These are phyloP conservation scores for Thelonectria blattea DNA, from an alignment of 2,329 filamentous ascomycete genomes.

Conservation along the genomic window DNA sequence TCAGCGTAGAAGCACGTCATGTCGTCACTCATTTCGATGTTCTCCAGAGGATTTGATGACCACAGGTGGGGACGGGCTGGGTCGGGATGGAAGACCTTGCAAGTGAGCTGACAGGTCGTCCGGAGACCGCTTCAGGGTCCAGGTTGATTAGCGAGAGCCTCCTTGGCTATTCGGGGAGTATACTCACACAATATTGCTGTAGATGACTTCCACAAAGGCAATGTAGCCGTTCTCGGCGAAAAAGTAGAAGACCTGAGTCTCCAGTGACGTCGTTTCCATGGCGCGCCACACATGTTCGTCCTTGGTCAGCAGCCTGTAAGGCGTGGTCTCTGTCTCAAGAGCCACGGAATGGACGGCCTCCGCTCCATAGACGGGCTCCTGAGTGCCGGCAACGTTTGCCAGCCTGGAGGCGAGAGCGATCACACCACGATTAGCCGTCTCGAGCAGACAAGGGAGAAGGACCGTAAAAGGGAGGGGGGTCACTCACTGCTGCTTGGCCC, in stretches of 20 bases:
- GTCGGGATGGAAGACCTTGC: slow-evolving; percentile 85
- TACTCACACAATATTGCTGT: slow-evolving; percentile 94
- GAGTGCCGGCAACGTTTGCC: slow-evolving; percentile 87
- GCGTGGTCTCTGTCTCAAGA: slow-evolving; percentile 75
- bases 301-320: slow-evolving; percentile 79
- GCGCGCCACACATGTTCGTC: slow-evolving; percentile 83
- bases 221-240: slow-evolving; percentile 78
- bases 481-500: slow-evolving; percentile 87
- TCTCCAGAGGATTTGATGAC: slow-evolving; percentile 79
- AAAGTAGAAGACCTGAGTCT: slow-evolving; percentile 95
- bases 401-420: slow-evolving; percentile 51
- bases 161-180: slow-evolving; percentile 4
- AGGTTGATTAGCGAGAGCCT: slow-evolving; percentile 16
- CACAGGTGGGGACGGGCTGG: slow-evolving; percentile 77
- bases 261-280: slow-evolving; percentile 87
- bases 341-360: slow-evolving; percentile 85
- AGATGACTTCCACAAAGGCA: slow-evolving; percentile 88
- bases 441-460: neutral
- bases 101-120: slow-evolving; percentile 91
- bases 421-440: slow-evolving; percentile 23
- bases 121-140: slow-evolving; percentile 73
- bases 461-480: neutral
- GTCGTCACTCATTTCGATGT: slow-evolving; percentile 84
- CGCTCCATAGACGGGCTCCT: slow-evolving; percentile 94
- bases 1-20: slow-evolving; percentile 85